Conservation (phyloP, 495 filamentous ascomycete species). For the Aspergillus panamensis region DNA sequence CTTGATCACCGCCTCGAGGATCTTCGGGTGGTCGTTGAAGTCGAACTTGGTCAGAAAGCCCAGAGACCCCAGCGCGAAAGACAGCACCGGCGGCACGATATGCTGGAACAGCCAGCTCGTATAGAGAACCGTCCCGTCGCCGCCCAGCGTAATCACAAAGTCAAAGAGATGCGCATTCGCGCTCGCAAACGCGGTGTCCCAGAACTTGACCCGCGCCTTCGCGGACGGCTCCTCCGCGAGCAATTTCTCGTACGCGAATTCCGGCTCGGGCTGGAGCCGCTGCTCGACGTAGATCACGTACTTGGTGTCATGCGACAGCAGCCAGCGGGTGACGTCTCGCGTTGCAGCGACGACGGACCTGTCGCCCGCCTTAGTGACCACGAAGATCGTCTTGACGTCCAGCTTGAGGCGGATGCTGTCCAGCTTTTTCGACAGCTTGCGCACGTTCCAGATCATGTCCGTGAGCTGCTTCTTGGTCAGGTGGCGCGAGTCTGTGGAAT, state of each 20-base stretch:
- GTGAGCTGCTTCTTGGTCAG: conserved; percentile 90
- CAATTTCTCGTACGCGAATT: conserved; percentile 66
- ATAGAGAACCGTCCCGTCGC: conserved; percentile 93
- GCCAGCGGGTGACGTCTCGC: conserved; percentile 73
- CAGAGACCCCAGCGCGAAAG: conserved; percentile 85
- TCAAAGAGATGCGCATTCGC: conserved; percentile 84
- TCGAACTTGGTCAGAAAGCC: conserved; percentile 97
- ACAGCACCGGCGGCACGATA: conserved; percentile 90
- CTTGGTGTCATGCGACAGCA: conserved; percentile 65
- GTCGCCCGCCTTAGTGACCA: conserved; percentile 88
- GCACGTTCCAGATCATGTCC: conserved; percentile 94
- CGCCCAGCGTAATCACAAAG: conserved; percentile 90
- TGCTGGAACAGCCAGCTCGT: conserved; percentile 96
- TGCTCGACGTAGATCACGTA: conserved; percentile 81
- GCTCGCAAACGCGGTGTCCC: conserved; percentile 74
- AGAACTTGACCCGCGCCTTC: conserved; percentile 66
- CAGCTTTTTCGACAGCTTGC: conserved; percentile 83
- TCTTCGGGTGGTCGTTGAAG: conserved; percentile 68
- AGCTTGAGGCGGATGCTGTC: conserved; percentile 75
- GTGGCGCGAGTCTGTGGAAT: conserved; percentile 55
- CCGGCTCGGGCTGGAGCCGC: conserved; percentile 61
- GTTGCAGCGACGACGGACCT: conserved; percentile 75
- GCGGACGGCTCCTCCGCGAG: conserved; percentile 54
- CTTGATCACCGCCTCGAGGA: conserved; percentile 65
- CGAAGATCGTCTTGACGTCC: conserved; percentile 75